Conservation (phyloP, 148 eudicot genomes). For the Persicaria tinctoria region DNA sequence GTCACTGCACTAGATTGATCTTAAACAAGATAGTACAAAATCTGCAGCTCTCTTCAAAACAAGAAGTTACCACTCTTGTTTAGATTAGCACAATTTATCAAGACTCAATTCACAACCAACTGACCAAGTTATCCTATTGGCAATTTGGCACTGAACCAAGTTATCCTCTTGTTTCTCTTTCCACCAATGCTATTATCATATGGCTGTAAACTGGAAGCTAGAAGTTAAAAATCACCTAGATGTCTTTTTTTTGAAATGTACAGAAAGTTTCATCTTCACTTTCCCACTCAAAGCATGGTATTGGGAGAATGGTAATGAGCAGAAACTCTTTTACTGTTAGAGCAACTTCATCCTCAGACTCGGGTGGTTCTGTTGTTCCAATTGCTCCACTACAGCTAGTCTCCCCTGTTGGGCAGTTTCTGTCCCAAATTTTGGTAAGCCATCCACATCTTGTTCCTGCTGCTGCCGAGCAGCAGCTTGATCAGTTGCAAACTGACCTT, state of each 20-base stretch:
- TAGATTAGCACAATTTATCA: not conserved
- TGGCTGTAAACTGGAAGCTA: not conserved
- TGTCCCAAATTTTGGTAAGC: slow-evolving; percentile 64
- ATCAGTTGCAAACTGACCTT: slow-evolving; percentile 68
- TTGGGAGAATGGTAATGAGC: slow-evolving; percentile 15
- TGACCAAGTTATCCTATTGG: not conserved
- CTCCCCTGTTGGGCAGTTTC: slow-evolving; percentile 94
- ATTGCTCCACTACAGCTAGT: slow-evolving; percentile 91
- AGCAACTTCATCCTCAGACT: slow-evolving; percentile 56
- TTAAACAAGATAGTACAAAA: not conserved
- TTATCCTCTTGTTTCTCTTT: not conserved
- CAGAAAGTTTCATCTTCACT: slow-evolving; percentile 28
- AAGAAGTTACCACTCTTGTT: not conserved
- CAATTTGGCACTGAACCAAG: not conserved
- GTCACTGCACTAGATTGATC: not conserved
- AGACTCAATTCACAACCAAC: not conserved
- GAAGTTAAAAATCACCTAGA: not conserved
- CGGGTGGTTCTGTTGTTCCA: slow-evolving; percentile 34
- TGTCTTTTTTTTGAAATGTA: slow-evolving; percentile 2
- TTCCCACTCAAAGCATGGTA: slow-evolving; percentile 27
- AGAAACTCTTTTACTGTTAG: slow-evolving; percentile 33
- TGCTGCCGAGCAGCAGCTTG: slow-evolving; percentile 96
- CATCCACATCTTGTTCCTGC: slow-evolving; percentile 97
- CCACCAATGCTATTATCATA: not conserved
- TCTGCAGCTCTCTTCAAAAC: not conserved